Evolutionary conservation across 1,284 basidiomycete species (phyloP), one percentile per base, ranked within the genome.

Genomic region (Irpex sp.): DNA sequence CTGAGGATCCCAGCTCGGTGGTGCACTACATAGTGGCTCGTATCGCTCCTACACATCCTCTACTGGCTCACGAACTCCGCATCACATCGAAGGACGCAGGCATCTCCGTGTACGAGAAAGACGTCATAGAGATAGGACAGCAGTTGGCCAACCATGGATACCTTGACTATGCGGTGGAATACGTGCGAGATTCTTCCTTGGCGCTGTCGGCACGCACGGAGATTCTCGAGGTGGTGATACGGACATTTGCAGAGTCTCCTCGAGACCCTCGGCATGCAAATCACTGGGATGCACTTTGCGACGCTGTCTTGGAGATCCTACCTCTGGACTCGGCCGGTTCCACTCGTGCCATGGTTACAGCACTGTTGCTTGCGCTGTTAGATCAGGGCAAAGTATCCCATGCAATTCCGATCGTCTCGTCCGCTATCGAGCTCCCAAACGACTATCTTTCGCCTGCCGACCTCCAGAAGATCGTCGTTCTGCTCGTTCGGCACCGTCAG

Each of bases 401-500:
- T 14, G 52, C 33, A 16, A 35, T 54, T 16, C 52, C 52, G 4
- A 36, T 54, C 21, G 35, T 54, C 6, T 5, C 14, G 14, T 0
- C 28, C 14, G 18, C 52, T 12, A 10, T 54, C 23, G 21, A 35
- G 19, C 12, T 54, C 14, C 35, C 52, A 14, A n/a, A n/a, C n/a
- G 21, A 28, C 8, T 54, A 33, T 18, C 33, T 57, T 51, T 45
- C 23, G 9, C 42, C n/a, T 14, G 28, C 35, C 18, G 39, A 28
- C 28, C 28, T 33, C 28, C 28, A 16, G 51, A 35, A 4, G 47
- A 14, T 54, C 52, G 21, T 36, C 52, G 3, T 16, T 36, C 52
- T 23, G 36, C 36, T 60, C 21, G 45, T 60, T 51, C 45, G 35
- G 36, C 59, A 60, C 36, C 55, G 47, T 16, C 59, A 60, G 47